Evolutionary conservation across 2,329 filamentous ascomycete genomes (phyloP), one percentile per base, ranked within the genome.

Genomic region (Teratosphaeria viscida): DNA sequence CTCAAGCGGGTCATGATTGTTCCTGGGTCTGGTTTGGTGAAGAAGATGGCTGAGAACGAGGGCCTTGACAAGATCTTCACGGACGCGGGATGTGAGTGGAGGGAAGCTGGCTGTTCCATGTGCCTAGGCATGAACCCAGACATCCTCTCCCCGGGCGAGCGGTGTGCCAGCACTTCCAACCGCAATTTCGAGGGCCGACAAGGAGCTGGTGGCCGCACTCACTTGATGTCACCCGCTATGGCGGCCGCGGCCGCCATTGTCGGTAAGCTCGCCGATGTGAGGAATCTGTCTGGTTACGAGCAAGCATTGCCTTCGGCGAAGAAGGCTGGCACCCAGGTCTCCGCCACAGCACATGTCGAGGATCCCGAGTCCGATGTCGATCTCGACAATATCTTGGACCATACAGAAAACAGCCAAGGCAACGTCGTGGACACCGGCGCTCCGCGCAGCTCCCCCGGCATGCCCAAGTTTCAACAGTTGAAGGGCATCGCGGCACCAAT

Each of bases 101-200:
- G 94, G 72, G 94, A 99, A 78, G 94, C 94, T 66, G 94, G 94
- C 56, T 99, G 94, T 83, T 95, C 90, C 63, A 99, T 99, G 94
- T 97, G 94, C 73, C 82, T 99, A 59, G 94, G 94, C 73, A 99
- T 99, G 92, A 99, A 99, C 80, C 92, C 94, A 0, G 94, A 99
- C 74, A 97, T 99, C 64, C 83, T 97, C 54, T 85, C 91, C 1
- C 92, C 94, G 58, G 84, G 88, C 73, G 94, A 99, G 78, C 87
- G 94, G 70, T 97, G 94, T 73, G 94, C 94, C 52, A 92, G 88
- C 72, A 97, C 94, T 56, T 95, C 90, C 63, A 97, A 97, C 79
- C 89, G 94, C 69, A 97, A 97, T 77, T 97, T 97, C 67, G 94
- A 97, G 74, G 94, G 94, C 63, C 87, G 94, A 64, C 94, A 99